These are phyloP conservation scores for Apostasia ramifera DNA, from an alignment of 106 monocot genomes.

Conservation along the genomic window DNA sequence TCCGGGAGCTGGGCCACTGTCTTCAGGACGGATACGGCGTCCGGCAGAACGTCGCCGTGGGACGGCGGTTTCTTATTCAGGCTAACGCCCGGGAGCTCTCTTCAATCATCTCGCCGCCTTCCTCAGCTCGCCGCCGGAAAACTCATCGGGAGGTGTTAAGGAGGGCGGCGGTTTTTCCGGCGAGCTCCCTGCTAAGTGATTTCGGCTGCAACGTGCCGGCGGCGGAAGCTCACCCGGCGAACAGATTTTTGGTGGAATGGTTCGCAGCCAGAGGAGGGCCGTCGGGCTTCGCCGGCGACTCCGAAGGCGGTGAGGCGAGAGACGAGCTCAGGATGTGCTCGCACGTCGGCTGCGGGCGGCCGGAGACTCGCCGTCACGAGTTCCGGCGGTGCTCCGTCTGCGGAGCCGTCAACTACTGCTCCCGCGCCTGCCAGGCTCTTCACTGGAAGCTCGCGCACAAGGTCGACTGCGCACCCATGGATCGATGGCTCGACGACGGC, in stretches of 20 bases:
- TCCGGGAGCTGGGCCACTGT: constrained; percentile 68
- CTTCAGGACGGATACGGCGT: constrained; percentile 72
- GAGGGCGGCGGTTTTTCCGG: background rate
- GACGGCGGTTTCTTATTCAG: constrained; percentile 42
- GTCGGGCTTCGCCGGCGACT: background rate
- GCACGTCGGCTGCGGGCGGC: constrained; percentile 37
- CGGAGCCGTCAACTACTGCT: constrained; percentile 46
- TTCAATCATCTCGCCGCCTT: background rate
- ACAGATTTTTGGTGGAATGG: constrained; percentile 69
- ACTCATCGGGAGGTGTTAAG: background rate
- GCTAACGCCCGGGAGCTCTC: constrained; percentile 49
- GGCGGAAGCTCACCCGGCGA: constrained; percentile 52
- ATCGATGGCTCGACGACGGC: constrained; percentile 13
- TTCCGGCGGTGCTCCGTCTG: constrained; percentile 57
- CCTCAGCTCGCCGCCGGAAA: background rate
- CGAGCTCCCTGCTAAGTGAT: constrained; percentile 31
- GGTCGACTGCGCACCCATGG: constrained; percentile 28
- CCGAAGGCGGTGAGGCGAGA: background rate
- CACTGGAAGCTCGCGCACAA: constrained; percentile 50
- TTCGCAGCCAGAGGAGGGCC: constrained; percentile 21
- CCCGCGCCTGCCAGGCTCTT: constrained; percentile 52
- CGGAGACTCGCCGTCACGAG: constrained; percentile 53
- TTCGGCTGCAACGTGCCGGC: constrained; percentile 44
- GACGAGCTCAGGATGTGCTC: constrained; percentile 44
- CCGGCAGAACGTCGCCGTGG: constrained; percentile 36